Percentiles rank a stretch among this genome's conserved stretches.
Evolutionary conservation across 164 flowering plant genomes (phyloP).

Genomic region (Stephania yunnanensis): DNA sequence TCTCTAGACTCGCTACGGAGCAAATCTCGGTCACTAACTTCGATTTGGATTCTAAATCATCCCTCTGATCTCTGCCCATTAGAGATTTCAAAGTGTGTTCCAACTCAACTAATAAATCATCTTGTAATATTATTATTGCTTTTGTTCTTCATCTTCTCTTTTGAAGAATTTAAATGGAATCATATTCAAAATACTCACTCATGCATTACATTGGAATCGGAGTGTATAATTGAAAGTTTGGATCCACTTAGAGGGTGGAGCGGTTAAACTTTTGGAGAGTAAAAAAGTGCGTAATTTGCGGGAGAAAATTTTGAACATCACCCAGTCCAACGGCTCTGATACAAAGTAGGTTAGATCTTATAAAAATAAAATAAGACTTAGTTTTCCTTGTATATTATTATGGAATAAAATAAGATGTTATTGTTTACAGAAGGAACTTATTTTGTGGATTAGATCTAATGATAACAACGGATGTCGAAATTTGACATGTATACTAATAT

Average conservation of each 20-base stretch:
- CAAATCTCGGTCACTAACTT: conserved; percentile 53
- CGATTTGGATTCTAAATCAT: conserved; percentile 37
- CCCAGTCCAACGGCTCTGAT: not conserved
- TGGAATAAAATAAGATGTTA: too few species aligned
- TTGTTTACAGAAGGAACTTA: too few species aligned
- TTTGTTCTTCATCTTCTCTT: not conserved
- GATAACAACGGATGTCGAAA: too few species aligned
- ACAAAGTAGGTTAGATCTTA: not conserved
- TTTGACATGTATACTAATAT: too few species aligned
- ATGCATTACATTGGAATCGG: not conserved
- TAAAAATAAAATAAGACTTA: too few species aligned
- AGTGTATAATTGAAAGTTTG: not conserved
- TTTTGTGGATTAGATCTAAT: too few species aligned
- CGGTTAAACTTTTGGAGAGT: conserved; percentile 39
- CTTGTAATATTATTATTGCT: not conserved
- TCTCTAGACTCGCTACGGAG: conserved; percentile 33
- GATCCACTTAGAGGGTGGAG: conserved; percentile 31
- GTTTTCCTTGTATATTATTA: too few species aligned
- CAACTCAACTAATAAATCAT: too few species aligned
- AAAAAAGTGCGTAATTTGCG: conserved; percentile 38
- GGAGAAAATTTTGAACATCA: conserved; percentile 23
- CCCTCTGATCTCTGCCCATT: conserved; percentile 26
- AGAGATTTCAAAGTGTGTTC: not conserved
- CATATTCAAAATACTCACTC: not conserved
- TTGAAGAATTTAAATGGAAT: not conserved